Percentiles rank a stretch among this genome's conserved stretches.
phyloP scores from a whole-genome alignment of 2,329 filamentous ascomycete genomes.

The Hymenoscyphus fructigenus region DNA sequence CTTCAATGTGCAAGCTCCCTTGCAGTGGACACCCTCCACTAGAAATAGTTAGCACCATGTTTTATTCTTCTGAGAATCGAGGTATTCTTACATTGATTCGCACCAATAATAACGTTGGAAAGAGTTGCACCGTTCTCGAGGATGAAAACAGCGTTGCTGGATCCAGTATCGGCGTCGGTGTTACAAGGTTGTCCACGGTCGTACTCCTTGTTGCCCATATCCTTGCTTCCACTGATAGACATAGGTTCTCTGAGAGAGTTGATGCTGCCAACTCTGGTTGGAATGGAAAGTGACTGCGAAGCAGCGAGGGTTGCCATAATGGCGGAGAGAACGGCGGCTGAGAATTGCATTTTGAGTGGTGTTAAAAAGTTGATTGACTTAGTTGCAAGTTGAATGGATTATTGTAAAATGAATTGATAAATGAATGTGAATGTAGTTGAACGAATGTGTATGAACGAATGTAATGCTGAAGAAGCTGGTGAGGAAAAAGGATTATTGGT shows the following conservation, averaged over 20 bases:
- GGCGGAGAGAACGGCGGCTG: constrained; percentile 20
- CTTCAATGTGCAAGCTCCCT: constrained; percentile 47
- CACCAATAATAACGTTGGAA: constrained; percentile 54
- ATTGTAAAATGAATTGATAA: neutral
- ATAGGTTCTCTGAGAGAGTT: constrained; percentile 15
- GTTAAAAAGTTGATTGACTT: neutral
- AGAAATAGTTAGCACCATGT: neutral
- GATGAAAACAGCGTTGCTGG: constrained; percentile 48
- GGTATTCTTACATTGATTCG: constrained; percentile 39
- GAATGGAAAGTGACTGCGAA: constrained; percentile 27
- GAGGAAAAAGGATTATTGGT: constrained; percentile 1
- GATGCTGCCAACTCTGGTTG: constrained; percentile 20
- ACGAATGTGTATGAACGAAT: constrained; percentile 6
- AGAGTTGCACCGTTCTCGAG: constrained; percentile 50
- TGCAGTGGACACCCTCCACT: constrained; percentile 51
- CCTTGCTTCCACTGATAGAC: constrained; percentile 20
- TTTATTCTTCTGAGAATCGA: neutral
- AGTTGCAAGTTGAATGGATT: neutral
- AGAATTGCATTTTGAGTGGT: constrained; percentile 25
- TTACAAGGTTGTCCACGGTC: constrained; percentile 27
- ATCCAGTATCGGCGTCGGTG: constrained; percentile 25
- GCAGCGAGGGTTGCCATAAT: constrained; percentile 22
- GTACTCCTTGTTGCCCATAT: constrained; percentile 28
- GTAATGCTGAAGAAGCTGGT: constrained; percentile 14
- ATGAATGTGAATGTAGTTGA: neutral